Evolutionary conservation across 2,329 filamentous ascomycete genomes (phyloP), one percentile per base, ranked within the genome.

Genomic region (Colletotrichum navitas): DNA sequence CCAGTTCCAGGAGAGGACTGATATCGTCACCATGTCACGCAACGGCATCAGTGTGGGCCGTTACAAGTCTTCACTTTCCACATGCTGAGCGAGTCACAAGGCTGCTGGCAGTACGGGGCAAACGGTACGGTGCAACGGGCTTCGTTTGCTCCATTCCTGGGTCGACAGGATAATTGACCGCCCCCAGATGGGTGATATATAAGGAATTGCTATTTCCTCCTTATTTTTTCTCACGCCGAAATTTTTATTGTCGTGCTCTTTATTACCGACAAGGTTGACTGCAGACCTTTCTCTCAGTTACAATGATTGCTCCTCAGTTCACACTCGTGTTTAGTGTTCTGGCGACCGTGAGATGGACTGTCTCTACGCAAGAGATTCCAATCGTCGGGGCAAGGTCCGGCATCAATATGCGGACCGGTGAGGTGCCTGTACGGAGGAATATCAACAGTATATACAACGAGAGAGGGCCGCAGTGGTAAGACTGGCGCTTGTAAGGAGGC

Each of bases 401-500:
- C 14, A 78, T 85, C 66, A 77, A 82, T 71, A 55, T 70, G 18
- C 61, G 62, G 26, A 83, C 82, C 18, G 82, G 82, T 3, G 79
- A 82, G 60, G 79, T 82, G 34, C 87, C 87, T 8, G 68, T 79
- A 52, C 83, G 87, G 63, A 78, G 79, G 69, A 85, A 86, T 71
- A 85, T 89, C 73, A 85, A 86, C 74, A 79, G 82, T 6, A 75
- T 89, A 11, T 80, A 83, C 58, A 72, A 78, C 24, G 75, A 79
- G 54, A 80, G 79, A 43, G 85, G 85, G 2, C 80, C 84, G 10
- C 78, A 83, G 74, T 87, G 85, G 85, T 87, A 77, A 75, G 78
- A 84, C 10, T 18, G 21, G 21, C 90, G 39, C 32, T 45, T 41
- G 16, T 24, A 21, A 24, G 16, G n/a, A 49, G 43, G 63, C 39